Conservation (phyloP, 805 yeast genomes). For the Wickerhamiella spandovensis region DNA sequence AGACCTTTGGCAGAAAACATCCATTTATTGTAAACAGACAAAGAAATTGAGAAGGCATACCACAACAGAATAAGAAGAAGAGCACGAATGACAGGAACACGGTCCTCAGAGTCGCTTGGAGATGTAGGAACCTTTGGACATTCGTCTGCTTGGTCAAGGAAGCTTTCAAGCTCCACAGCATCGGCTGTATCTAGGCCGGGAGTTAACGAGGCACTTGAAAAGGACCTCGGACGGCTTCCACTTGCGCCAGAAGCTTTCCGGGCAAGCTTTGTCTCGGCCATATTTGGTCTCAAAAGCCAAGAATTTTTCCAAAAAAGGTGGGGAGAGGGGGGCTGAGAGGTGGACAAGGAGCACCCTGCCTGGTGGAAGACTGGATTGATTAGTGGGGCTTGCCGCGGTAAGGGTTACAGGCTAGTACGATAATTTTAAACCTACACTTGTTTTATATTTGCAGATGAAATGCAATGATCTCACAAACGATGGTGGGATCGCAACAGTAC, state of each 20-base stretch:
- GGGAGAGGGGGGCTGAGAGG: not conserved
- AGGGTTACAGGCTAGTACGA: no score
- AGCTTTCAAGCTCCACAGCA: not conserved
- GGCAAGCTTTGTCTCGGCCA: not conserved
- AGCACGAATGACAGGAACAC: constrained; percentile 6
- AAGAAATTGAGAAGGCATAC: constrained; percentile 27
- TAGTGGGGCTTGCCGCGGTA: no score
- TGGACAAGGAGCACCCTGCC: no score
- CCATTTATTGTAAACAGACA: constrained; percentile 74
- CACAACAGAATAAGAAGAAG: constrained; percentile 18
- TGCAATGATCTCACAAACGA: no score
- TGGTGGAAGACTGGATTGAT: no score
- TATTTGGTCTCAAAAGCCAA: not conserved
- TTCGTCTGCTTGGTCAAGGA: not conserved
- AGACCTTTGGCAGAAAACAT: constrained; percentile 74
- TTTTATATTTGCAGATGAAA: no score
- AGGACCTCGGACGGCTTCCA: not conserved
- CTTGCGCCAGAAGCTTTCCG: not conserved
- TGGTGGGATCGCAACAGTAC: no score
- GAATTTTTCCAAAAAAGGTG: no score
- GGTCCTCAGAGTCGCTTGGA: not conserved
- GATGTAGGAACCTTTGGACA: not conserved
- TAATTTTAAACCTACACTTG: no score
- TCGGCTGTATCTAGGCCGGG: not conserved
- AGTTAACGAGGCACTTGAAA: not conserved